Conservation (phyloP, 2,329 filamentous ascomycete species). For the Acephala macrosclerotiorum region DNA sequence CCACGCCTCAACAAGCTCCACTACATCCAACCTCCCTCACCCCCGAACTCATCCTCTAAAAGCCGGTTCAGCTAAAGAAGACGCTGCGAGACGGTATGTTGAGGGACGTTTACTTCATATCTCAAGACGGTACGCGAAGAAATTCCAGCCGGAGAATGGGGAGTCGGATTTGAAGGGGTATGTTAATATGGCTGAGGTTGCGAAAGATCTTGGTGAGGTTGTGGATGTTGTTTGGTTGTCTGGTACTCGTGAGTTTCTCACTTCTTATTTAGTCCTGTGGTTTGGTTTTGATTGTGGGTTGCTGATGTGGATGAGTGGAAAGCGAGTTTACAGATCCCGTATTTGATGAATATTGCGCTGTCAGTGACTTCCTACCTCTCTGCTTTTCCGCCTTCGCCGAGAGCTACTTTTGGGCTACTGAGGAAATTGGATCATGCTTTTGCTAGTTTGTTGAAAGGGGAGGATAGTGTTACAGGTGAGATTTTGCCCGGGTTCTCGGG, state of each 20-base stretch:
- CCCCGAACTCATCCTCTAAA: conserved; percentile 60
- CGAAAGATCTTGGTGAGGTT: conserved; percentile 75
- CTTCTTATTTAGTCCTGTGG: conserved; percentile 28
- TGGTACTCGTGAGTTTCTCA: conserved; percentile 75
- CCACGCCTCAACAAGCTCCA: conserved; percentile 47
- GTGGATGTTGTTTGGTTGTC: conserved; percentile 87
- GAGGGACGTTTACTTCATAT: conserved; percentile 60
- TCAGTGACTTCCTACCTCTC: conserved; percentile 75
- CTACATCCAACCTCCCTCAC: conserved; percentile 56
- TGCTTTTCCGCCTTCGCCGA: conserved; percentile 73
- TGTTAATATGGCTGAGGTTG: conserved; percentile 66
- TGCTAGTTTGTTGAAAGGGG: conserved; percentile 73
- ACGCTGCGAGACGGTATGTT: conserved; percentile 64
- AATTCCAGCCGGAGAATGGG: conserved; percentile 54
- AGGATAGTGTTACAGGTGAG: conserved; percentile 70
- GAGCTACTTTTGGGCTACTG: conserved; percentile 73
- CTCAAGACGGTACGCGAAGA: conserved; percentile 67
- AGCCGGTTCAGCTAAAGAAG: conserved; percentile 66
- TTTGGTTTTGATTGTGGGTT: not conserved
- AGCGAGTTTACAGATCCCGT: conserved; percentile 84
- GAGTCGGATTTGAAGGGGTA: conserved; percentile 64
- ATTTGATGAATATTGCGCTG: conserved; percentile 79
- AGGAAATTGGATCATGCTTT: conserved; percentile 87
- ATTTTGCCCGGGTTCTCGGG: conserved; percentile 74
- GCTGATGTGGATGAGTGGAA: conserved; percentile 16